phyloP scores from a whole-genome alignment of 2,329 filamentous ascomycete species.

The Geoglossum cookeanum region DNA sequence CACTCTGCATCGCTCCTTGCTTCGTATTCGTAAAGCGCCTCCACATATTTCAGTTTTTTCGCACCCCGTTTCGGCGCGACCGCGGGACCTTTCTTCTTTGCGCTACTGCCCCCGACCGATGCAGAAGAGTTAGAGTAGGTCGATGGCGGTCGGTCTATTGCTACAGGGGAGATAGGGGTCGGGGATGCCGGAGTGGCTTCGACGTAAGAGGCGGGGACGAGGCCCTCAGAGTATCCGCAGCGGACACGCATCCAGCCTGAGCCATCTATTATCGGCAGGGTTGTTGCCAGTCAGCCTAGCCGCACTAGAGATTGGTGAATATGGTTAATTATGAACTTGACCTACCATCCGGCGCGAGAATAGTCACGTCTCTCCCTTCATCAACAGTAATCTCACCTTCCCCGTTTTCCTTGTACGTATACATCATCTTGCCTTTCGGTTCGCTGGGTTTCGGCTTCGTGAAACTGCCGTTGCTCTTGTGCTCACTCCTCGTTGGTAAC shows the following conservation, averaged over 20 bases:
- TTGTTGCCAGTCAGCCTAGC: conserved; percentile 11
- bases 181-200: conserved; percentile 29
- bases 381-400: conserved; percentile 65
- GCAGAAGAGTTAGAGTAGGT: conserved; percentile 61
- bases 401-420: conserved; percentile 61
- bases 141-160: conserved; percentile 41
- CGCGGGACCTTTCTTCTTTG: conserved; percentile 75
- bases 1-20: conserved; percentile 75
- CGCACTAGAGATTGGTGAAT: background rate
- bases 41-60: conserved; percentile 85
- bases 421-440: conserved; percentile 73
- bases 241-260: conserved; percentile 82
- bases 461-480: background rate
- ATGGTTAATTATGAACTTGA: conserved; percentile 9
- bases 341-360: conserved; percentile 80
- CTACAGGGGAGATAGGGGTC: background rate
- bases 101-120: conserved; percentile 37
- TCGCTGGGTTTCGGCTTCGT: conserved; percentile 23
- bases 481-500: conserved; percentile 9
- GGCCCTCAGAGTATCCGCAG: conserved; percentile 53
- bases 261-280: conserved; percentile 41
- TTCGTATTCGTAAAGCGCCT: conserved; percentile 81
- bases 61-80: conserved; percentile 81
- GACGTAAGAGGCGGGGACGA: conserved; percentile 75
- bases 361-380: conserved; percentile 57